A percentile compares a stretch with the other conserved stretches of the same genome.
Conservation (phyloP, 2,329 filamentous ascomycete species). For the Monosporascus sp. region DNA sequence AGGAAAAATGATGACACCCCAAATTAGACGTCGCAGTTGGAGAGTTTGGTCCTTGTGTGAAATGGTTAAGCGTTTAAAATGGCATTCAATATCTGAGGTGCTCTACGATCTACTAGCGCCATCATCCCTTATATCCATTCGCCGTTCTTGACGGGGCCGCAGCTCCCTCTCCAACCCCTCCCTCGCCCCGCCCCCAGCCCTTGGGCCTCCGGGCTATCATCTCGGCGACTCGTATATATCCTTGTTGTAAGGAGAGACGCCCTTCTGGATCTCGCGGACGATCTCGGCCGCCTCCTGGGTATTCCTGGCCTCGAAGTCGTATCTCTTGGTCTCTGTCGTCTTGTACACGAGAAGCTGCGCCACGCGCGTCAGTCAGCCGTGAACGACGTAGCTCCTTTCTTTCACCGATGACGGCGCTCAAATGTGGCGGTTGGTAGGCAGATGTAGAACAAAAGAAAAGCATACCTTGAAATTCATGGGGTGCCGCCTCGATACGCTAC, state of each 20-base stretch:
- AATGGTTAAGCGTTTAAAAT: too few species aligned
- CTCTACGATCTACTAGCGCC: too few species aligned
- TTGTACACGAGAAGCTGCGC: conserved; percentile 66
- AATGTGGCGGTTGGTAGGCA: background rate
- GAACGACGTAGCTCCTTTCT: background rate
- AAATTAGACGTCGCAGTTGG: too few species aligned
- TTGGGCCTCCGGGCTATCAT: background rate
- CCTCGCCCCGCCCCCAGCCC: too few species aligned
- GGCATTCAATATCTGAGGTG: too few species aligned
- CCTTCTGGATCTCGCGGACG: conserved; percentile 71
- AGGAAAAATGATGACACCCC: too few species aligned
- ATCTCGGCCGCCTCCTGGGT: conserved; percentile 72
- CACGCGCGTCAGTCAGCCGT: background rate
- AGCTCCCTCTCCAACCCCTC: background rate
- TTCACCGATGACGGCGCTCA: background rate
- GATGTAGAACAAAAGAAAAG: background rate
- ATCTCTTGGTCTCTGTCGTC: conserved; percentile 71
- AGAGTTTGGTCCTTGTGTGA: too few species aligned
- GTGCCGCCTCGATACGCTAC: conserved; percentile 74
- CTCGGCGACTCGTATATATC: conserved; percentile 11
- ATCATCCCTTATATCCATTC: too few species aligned
- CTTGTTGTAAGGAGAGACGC: conserved; percentile 58
- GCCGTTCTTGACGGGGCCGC: too few species aligned
- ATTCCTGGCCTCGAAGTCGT: conserved; percentile 77
- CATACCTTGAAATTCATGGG: conserved; percentile 72